Base-by-base conservation (phyloP, 306 rosid genomes). In the Inga laurina region DNA sequence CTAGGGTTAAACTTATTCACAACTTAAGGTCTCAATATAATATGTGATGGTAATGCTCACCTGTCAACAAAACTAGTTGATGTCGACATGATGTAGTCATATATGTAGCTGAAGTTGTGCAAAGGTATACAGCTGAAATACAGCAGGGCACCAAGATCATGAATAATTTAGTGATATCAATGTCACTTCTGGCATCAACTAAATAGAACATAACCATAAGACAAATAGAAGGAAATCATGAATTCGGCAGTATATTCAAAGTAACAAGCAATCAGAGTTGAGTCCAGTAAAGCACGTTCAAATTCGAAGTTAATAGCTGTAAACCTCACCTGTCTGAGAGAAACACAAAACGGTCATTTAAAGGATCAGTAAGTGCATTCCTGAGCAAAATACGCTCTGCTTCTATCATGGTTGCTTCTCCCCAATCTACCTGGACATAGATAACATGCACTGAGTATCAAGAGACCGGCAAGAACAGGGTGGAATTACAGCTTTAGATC, bases 311-410 rank as follows among this genome's bases (percentile, higher is more conserved):
- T 43, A 8, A 46, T 22, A 74, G 74, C 39, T 43, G 74, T 13
- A 79, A 88, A 84, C 85, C 91, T 92, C 93, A 97, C 99, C 99
- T 97, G 82, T 97, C 99, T 27, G 99, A 97, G 77, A 97, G 95
- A 81, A 97, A 97, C 72, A 89, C 92, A 92, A 97, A 97, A 41
- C 99, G 97, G 68, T 94, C 90, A 89, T 97, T 97, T 72, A 89
- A 81, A 84, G 94, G 91, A 88, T 97, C 98, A 37, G 37, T 82
- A 37, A 97, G 98, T 15, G 99, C 99, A 56, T 94, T 97, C 62
- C 76, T 88, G 54, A 94, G 97, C 83, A 97, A 86, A 85, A 94
- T 82, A 44, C 97, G 95, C 84, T 97, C 99, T 16, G 99, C 98
- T 90, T 90, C 90, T 84, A 97, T 92, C 99, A 97, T 97, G 86